Conservation (phyloP, 2,329 filamentous ascomycete species). For the Incumbomyces delicatus region DNA sequence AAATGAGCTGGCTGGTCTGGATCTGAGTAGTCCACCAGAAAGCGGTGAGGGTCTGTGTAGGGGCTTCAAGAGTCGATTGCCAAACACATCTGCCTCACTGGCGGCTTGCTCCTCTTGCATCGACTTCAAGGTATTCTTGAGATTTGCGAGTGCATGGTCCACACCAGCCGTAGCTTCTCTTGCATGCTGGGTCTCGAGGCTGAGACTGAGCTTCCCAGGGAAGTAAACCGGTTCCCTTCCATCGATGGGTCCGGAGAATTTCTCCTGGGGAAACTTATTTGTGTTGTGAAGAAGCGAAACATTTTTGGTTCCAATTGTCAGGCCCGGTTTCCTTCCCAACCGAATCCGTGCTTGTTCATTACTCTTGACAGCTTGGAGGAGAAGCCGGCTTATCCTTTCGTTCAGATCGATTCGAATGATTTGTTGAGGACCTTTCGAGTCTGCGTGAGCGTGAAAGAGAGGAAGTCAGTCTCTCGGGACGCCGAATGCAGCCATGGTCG, state of each 20-base stretch:
- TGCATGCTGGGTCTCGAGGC: slow-evolving; percentile 45
- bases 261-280: slow-evolving; percentile 47
- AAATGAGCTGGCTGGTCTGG: slow-evolving; percentile 34
- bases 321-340: slow-evolving; percentile 38
- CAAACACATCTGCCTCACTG: slow-evolving; percentile 40
- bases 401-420: slow-evolving; percentile 39
- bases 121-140: slow-evolving; percentile 50
- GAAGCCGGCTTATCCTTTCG: slow-evolving; percentile 35
- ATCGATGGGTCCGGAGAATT: slow-evolving; percentile 40
- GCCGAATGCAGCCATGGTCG: slow-evolving; percentile 15
- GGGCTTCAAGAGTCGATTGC: slow-evolving; percentile 21
- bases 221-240: slow-evolving; percentile 43
- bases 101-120: slow-evolving; percentile 52
- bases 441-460: slow-evolving; percentile 4
- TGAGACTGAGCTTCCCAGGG: slow-evolving; percentile 48
- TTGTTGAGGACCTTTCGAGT: slow-evolving; percentile 27
- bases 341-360: slow-evolving; percentile 34
- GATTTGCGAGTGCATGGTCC: slow-evolving; percentile 49
- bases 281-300: slow-evolving; percentile 44
- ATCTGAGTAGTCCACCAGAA: slow-evolving; percentile 18
- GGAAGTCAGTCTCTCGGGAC: slow-evolving; percentile 13
- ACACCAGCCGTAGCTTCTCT: slow-evolving; percentile 46
- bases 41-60: slow-evolving; percentile 24
- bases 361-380: slow-evolving; percentile 35
- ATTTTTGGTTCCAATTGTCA: slow-evolving; percentile 49